phyloP scores from a whole-genome alignment of 352 stramenopile species.

The Globisporangium heterothallicum region DNA sequence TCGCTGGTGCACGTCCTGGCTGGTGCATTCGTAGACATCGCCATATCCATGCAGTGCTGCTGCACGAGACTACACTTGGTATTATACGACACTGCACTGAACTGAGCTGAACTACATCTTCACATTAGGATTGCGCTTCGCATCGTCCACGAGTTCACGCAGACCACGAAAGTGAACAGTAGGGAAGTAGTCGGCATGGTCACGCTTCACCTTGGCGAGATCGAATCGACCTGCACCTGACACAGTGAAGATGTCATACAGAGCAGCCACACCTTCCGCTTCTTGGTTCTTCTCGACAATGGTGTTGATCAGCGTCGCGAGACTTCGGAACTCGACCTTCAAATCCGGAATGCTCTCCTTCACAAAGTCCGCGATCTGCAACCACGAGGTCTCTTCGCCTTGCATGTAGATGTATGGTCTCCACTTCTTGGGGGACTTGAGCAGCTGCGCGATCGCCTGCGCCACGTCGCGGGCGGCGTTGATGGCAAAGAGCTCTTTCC shows the following conservation, averaged over 20 bases:
- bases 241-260: background rate
- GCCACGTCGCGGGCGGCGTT: background rate
- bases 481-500: constrained; percentile 1
- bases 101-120: background rate
- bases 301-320: background rate
- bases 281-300: background rate
- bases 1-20: no score
- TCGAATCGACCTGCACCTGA: background rate
- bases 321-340: background rate
- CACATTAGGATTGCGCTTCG: background rate
- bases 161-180: background rate
- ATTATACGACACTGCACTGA: background rate
- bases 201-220: background rate
- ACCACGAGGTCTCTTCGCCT: background rate
- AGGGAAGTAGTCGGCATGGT: background rate
- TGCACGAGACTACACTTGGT: background rate
- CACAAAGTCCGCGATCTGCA: background rate
- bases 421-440: background rate
- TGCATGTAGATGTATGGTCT: constrained; percentile 2
- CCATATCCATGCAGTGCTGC: background rate
- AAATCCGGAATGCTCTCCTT: background rate
- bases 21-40: background rate
- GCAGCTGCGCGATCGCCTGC: background rate
- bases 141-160: background rate
- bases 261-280: background rate